Conservation (phyloP, 2,329 filamentous ascomycete genomes). For the Pezicula rhizophila region DNA sequence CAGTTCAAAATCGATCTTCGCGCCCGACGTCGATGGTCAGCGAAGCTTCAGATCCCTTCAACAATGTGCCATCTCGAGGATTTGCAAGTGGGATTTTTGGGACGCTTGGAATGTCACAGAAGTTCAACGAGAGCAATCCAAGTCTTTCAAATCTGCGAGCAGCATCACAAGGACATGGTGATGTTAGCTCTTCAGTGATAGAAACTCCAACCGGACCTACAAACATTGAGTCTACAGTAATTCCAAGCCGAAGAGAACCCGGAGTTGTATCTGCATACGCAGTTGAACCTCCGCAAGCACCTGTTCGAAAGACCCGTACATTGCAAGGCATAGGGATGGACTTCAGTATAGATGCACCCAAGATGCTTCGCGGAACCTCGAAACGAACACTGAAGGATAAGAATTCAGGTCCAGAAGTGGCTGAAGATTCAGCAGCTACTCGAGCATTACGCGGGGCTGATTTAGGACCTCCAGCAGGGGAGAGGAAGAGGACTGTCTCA, state of each 20-base stretch:
- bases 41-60: conserved; percentile 28
- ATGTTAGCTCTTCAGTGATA: conserved; percentile 44
- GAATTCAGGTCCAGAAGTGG: conserved; percentile 14
- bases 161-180: conserved; percentile 18
- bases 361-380: conserved; percentile 26
- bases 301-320: conserved; percentile 30
- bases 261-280: conserved; percentile 21
- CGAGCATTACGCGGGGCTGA: conserved; percentile 18
- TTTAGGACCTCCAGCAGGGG: conserved; percentile 34
- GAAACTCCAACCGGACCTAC: conserved; percentile 56
- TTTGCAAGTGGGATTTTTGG: conserved; percentile 26
- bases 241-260: conserved; percentile 22
- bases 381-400: conserved; percentile 24
- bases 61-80: conserved; percentile 21
- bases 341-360: conserved; percentile 27
- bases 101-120: conserved; percentile 24
- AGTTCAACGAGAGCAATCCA: conserved; percentile 29
- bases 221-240: conserved; percentile 27
- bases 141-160: conserved; percentile 28
- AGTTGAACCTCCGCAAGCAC: conserved; percentile 42
- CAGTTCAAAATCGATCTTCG: conserved; percentile 20
- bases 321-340: conserved; percentile 28
- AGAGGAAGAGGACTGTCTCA: conserved; percentile 88
- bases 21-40: conserved; percentile 18
- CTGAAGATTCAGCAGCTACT: conserved; percentile 22